Evolutionary conservation across 352 stramenopile species (phyloP), one percentile per base, ranked within the genome.

Genomic region (Phytophthora agathidicida): DNA sequence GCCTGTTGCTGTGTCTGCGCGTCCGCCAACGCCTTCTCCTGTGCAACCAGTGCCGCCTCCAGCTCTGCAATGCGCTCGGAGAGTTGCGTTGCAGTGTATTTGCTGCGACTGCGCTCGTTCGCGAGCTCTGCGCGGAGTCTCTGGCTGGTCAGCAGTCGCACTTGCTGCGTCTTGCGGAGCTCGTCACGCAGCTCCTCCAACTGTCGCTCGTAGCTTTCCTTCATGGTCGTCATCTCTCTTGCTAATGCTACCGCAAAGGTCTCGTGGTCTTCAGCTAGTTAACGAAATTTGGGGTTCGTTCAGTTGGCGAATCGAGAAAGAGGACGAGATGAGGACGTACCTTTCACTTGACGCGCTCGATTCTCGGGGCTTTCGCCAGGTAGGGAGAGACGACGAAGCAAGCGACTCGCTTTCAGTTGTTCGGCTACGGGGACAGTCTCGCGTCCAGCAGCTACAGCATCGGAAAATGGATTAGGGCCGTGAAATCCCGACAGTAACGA

Each of bases 201-300:
- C 44, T 94, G 71, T 14, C 13, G 39, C 53, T 91, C 81, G 51
- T 89, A 93, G 27, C 77, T 73, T 9, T 77, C 63, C 42, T 88
- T 88, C 74, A 88, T 92, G 20, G 57, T 63, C 1, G 74, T 60
- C 73, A 92, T 91, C 45, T 89, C 84, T 36, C 82, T 83, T 19
- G 73, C 71, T 16, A 91, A 58, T 24, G 84, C 80, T 9, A 88
- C 50, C 5, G 78, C 83, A 33, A 95, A 94, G 20, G 74, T 91
- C 42, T 93, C 82, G 14, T 86, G 77, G 19, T 90, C 80, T 45
- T 90, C 80, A 9, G 56, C 75, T 86, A 53, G 13, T 55, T 11
- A 38, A 36, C 42, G 41, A 47, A n/a, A n/a, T n/a, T n/a, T n/a
- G n/a, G n/a, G n/a, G n/a, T n/a, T n/a, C n/a, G n/a, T n/a, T n/a